Percentiles rank a stretch among this genome's conserved stretches.
Conservation (phyloP, 352 stramenopile species). For the Pythium coloratum region DNA sequence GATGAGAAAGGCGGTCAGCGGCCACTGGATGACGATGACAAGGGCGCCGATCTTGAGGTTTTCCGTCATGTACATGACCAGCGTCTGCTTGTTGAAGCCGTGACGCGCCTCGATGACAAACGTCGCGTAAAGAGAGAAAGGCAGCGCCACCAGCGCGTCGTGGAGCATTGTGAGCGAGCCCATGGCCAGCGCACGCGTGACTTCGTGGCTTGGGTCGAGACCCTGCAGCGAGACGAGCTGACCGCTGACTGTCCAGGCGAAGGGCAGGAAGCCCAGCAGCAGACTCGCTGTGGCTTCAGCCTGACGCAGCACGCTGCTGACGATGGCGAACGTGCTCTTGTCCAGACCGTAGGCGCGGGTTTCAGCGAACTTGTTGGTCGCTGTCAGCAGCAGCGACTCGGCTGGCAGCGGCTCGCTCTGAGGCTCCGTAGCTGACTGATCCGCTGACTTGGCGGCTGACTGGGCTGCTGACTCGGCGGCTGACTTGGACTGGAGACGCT, state of each 20-base stretch:
- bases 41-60: slow-evolving; percentile 92
- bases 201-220: slow-evolving; percentile 73
- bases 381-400: slow-evolving; percentile 75
- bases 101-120: slow-evolving; percentile 97
- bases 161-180: slow-evolving; percentile 54
- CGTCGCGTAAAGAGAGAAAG: slow-evolving; percentile 89
- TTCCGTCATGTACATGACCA: slow-evolving; percentile 92
- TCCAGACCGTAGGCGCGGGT: slow-evolving; percentile 93
- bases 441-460: no score
- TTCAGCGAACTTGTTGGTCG: slow-evolving; percentile 85
- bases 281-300: slow-evolving; percentile 84
- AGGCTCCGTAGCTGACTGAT: neutral
- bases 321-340: slow-evolving; percentile 94
- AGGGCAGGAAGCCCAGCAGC: slow-evolving; percentile 91
- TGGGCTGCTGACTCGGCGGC: neutral
- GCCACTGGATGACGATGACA: slow-evolving; percentile 65
- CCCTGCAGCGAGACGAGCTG: slow-evolving; percentile 48
- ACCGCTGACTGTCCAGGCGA: slow-evolving; percentile 88
- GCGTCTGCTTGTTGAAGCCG: slow-evolving; percentile 98
- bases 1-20: slow-evolving; percentile 54
- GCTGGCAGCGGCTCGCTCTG: neutral
- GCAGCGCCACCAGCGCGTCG: slow-evolving; percentile 53
- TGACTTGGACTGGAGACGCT: neutral
- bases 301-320: slow-evolving; percentile 83
- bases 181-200: slow-evolving; percentile 67